These are phyloP conservation scores for Aquilaria sinensis DNA, from an alignment of 345 rosid genomes.

Conservation along the genomic window DNA sequence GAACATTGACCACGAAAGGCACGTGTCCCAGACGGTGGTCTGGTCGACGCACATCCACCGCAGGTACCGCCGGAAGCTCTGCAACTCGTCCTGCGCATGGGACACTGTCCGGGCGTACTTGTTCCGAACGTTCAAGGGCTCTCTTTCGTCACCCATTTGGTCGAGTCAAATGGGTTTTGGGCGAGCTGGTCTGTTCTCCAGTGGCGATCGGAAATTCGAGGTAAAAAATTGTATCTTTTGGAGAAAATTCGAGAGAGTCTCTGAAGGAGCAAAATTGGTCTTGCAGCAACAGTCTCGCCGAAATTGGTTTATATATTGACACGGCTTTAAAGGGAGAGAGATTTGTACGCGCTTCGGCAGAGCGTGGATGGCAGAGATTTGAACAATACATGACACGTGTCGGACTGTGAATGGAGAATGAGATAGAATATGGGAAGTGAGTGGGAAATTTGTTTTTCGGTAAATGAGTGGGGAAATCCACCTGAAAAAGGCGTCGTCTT, in stretches of 20 bases:
- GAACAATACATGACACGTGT: no score
- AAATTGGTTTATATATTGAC: conserved; percentile 8
- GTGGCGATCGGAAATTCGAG: conserved; percentile 18
- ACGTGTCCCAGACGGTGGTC: conserved; percentile 42
- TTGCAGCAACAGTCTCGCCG: no score
- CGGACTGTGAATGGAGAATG: no score
- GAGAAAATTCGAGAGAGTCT: no score
- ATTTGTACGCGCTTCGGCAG: no score
- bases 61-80: conserved; percentile 64
- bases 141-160: conserved; percentile 32
- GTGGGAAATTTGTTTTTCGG: no score
- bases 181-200: conserved; percentile 19
- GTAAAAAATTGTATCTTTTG: not conserved
- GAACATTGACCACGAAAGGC: conserved; percentile 76
- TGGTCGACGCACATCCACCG: conserved; percentile 94
- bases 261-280: no score
- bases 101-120: conserved; percentile 46
- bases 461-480: no score
- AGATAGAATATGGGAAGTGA: no score
- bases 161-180: no score
- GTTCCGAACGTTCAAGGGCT: conserved; percentile 21
- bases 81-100: conserved; percentile 70
- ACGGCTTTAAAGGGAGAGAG: conserved; percentile 3
- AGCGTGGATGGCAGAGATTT: no score
- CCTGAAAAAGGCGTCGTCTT: no score